Base-by-base conservation (phyloP, 2,329 filamentous ascomycete genomes). In the Huntiella abstrusa region DNA sequence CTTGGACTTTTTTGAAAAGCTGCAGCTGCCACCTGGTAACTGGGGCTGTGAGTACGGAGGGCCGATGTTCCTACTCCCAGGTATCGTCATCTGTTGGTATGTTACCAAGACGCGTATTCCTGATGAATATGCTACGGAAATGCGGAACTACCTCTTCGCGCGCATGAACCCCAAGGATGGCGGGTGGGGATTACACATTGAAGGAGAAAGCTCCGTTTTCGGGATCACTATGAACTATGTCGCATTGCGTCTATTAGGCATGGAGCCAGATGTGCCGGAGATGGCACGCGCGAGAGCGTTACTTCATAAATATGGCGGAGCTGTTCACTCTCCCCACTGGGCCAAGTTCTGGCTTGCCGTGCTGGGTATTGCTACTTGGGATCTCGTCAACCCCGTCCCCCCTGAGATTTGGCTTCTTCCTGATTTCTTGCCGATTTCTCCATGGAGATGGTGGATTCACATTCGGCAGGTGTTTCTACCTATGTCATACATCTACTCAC, bases 41-140 rank as follows among this genome's bases (percentile, higher is more conserved):
- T 98, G 91, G 91, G 91, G 71, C 4, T 96, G 88, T 64, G 91
- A 98, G 60, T 98, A 98, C 64, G 91, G 91, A 46, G 91, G 91
- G 0, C 91, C 91, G 3, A 88, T 95, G 83, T 98, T 98, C 58
- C 72, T 96, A 35, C 68, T 96, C 1, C 85, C 88, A 0, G 84
- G 88, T 39, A 60, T 94, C 16, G 76, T 95, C 51, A 76, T 93
- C 54, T 72, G 82, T 22, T 92, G 84, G 77, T 87, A 93, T 59
- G 81, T 81, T 45, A 96, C 87, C 51, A 77, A 87, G 58, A 94
- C 85, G 45, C 81, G 82, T 3, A 83, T 98, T 48, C 78, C 86
- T 1, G 73, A 76, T 51, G 75, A 82, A 49, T 80, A 86, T 59
- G 78, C 80, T 16, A 84, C 77, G 39, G 91, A 94, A 60, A 92